Evolutionary conservation across 495 filamentous ascomycete species (phyloP), one percentile per base, ranked within the genome.

Genomic region (Hypoxylon fragiforme): DNA sequence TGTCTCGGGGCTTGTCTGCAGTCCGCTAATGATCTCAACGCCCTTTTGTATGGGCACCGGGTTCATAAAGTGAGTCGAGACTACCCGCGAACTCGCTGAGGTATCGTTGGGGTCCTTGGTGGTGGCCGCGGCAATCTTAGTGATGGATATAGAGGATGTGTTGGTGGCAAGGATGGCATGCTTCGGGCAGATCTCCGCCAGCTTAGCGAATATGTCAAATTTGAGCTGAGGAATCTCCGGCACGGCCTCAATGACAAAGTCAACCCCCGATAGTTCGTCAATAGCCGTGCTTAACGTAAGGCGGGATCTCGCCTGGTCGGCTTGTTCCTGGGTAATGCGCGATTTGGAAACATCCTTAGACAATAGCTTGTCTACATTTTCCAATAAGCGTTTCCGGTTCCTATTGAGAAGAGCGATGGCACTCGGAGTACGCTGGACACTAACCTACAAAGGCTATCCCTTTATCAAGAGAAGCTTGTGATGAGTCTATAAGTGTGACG

Each of bases 41-140:
- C 94, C 94, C 72, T 96, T 96, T 67, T 97, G 95, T 2, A 99
- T 73, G 1, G 94, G 95, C 0, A 99, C 94, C 0, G 94, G 94
- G 77, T 99, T 99, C 94, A 99, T 99, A 74, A 99, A 99, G 71
- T 99, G 94, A 39, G 95, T 97, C 43, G 89, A 88, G 40, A 99
- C 83, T 1, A 99, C 94, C 32, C 95, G 85, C 20, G 90, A 91
- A 38, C 90, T 84, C 21, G 87, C 88, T 44, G 87, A 85, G 22
- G 87, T 84, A 69, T 95, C 88, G 7, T 70, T 91, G 0, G 90
- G 86, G 64, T 92, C 81, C 42, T 73, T 70, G 2, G 85, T 87
- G 1, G 92, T 89, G 11, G 94, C 82, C 15, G 89, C 88, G 22
- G 94, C 94, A 60, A 99, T 96, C 69, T 86, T 90, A 42, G 94